These are phyloP conservation scores for Carex pumila DNA, from an alignment of 176 grass and related monocot genomes.

Conservation along the genomic window DNA sequence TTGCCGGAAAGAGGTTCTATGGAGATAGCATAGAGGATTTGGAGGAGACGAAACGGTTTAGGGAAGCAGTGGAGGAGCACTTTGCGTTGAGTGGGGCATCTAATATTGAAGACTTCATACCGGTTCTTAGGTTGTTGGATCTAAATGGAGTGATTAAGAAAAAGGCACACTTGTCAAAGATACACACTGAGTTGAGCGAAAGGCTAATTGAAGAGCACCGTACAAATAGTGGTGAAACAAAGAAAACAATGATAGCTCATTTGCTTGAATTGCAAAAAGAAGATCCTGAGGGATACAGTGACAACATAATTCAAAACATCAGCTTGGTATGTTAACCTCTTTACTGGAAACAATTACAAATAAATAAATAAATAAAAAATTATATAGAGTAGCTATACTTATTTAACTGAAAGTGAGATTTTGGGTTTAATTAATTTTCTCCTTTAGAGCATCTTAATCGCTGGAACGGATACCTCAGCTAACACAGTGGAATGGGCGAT, in stretches of 20 bases:
- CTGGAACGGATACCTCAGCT: too few species aligned
- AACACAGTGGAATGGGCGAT: too few species aligned
- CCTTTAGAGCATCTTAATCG: too few species aligned
- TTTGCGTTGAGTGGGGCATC: background rate
- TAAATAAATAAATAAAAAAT: too few species aligned
- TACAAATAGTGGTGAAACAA: background rate
- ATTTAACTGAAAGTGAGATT: too few species aligned
- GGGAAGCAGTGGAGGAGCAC: background rate
- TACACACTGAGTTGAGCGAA: background rate
- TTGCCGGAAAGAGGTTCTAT: too few species aligned
- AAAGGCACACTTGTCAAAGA: background rate
- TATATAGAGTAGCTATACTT: too few species aligned
- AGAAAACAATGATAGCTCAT: background rate
- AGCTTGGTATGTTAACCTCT: background rate
- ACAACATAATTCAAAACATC: background rate
- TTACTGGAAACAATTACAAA: background rate
- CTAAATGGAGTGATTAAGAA: background rate
- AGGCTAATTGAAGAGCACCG: constrained; percentile 18
- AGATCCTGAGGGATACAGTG: constrained; percentile 14
- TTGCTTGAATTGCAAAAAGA: constrained; percentile 11
- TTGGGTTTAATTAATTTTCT: too few species aligned
- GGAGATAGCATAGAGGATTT: background rate
- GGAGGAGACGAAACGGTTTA: background rate
- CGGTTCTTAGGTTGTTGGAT: background rate
- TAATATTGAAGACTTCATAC: constrained; percentile 13